Percentiles rank a stretch among this genome's conserved stretches.
Evolutionary conservation across 2,329 filamentous ascomycete species (phyloP).

Genomic region (Thyridium curvatum): DNA sequence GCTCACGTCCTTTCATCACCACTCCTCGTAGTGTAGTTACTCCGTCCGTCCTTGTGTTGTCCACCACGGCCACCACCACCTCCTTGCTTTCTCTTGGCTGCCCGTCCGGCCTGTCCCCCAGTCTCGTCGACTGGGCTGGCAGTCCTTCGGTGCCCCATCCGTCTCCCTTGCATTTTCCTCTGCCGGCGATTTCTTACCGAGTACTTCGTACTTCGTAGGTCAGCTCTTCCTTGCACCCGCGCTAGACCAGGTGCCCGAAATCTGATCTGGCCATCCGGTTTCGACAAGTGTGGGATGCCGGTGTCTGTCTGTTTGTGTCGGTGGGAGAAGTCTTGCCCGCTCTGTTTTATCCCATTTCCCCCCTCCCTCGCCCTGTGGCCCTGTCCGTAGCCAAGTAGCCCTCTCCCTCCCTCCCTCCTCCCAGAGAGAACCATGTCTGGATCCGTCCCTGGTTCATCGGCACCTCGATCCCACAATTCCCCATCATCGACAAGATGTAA

Average conservation of each 20-base stretch:
- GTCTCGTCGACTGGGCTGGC: no score
- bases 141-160: no score
- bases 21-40: no score
- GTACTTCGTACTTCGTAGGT: constrained; percentile 6
- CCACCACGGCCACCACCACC: no score
- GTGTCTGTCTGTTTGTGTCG: constrained; percentile 14
- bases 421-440: constrained; percentile 20
- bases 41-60: no score
- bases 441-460: constrained; percentile 20
- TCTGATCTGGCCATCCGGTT: background rate
- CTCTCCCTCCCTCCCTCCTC: constrained; percentile 16
- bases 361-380: no score
- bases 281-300: constrained; percentile 3
- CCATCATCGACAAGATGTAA: constrained; percentile 32
- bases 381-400: no score
- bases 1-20: no score
- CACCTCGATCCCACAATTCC: constrained; percentile 24
- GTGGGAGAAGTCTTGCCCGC: constrained; percentile 15
- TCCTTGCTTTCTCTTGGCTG: background rate
- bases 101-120: no score
- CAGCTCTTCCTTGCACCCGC: constrained; percentile 1
- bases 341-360: constrained; percentile 13
- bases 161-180: constrained; percentile 6
- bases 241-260: background rate
- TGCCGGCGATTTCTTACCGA: constrained; percentile 2